A percentile compares a stretch with the other conserved stretches of the same genome.
Conservation (phyloP, 23 red algal genomes). For the Gracilariopsis chorda region DNA sequence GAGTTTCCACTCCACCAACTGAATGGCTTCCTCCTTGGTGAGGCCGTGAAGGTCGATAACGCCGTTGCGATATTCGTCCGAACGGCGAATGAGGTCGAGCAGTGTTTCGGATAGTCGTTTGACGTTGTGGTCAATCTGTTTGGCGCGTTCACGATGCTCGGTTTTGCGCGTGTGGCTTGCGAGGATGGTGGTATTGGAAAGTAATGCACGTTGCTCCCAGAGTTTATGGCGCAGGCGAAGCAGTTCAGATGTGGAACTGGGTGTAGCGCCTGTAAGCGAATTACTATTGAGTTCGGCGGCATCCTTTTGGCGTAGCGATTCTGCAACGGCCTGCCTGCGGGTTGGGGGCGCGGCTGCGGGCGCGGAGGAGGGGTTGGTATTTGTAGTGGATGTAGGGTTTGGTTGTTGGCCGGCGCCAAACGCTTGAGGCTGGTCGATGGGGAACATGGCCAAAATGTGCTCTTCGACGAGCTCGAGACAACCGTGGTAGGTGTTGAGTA, state of each 20-base stretch:
- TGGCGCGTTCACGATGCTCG: background rate
- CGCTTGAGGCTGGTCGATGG: constrained; percentile 32
- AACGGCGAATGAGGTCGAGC: constrained; percentile 12
- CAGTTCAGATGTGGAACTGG: background rate
- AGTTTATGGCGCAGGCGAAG: background rate
- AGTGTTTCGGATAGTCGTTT: background rate
- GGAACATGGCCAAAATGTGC: constrained; percentile 41
- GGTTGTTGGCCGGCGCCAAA: background rate
- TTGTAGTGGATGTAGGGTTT: background rate
- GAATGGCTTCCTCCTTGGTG: constrained; percentile 54
- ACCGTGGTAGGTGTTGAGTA: constrained; percentile 19
- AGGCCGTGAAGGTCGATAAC: constrained; percentile 44
- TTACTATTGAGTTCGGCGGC: background rate
- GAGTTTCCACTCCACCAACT: constrained; percentile 52
- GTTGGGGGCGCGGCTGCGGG: background rate
- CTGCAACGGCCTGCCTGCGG: background rate
- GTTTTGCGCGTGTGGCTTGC: constrained; percentile 30
- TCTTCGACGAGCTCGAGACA: constrained; percentile 52
- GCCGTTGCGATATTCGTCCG: constrained; percentile 28
- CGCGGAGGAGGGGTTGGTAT: background rate
- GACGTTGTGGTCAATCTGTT: background rate
- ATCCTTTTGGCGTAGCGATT: constrained; percentile 9
- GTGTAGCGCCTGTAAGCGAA: background rate
- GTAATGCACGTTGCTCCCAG: constrained; percentile 11
- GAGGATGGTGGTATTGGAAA: background rate